phyloP scores from a whole-genome alignment of 345 rosid genomes.

The Camelina laxa region DNA sequence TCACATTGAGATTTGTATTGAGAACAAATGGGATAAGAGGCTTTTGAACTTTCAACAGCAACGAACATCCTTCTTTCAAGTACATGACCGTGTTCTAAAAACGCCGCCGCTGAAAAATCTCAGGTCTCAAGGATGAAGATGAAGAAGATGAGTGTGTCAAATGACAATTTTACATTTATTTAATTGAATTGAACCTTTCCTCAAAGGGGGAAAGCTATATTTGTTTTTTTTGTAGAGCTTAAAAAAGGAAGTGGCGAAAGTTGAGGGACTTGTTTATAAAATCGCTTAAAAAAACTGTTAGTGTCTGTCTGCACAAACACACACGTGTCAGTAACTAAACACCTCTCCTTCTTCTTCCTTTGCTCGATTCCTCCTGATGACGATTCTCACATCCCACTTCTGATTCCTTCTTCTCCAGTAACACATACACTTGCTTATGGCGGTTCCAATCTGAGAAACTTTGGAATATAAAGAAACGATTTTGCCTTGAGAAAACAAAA shows the following conservation, averaged over 20 bases:
- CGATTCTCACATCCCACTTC: slow-evolving; percentile 26
- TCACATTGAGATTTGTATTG: slow-evolving; percentile 49
- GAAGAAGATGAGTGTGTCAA: too few relatives aligned
- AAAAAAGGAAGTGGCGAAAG: background rate
- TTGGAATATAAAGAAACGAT: background rate
- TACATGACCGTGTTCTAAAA: slow-evolving; percentile 43
- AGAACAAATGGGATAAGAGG: slow-evolving; percentile 54
- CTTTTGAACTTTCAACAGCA: slow-evolving; percentile 55
- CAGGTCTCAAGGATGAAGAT: too few relatives aligned
- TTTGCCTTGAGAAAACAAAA: background rate
- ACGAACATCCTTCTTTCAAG: slow-evolving; percentile 57
- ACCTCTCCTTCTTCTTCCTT: background rate
- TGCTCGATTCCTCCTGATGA: slow-evolving; percentile 36
- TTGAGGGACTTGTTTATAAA: background rate
- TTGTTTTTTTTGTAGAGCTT: too few relatives aligned
- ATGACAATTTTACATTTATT: too few relatives aligned
- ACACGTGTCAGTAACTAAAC: slow-evolving; percentile 36
- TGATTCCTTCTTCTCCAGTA: background rate
- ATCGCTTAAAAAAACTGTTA: background rate
- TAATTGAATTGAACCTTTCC: too few relatives aligned
- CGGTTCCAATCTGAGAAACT: background rate
- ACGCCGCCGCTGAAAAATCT: background rate
- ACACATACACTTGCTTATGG: slow-evolving; percentile 5
- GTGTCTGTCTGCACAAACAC: background rate
- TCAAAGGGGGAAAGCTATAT: too few relatives aligned